Conservation (phyloP, 441 rosid species). For the Theobroma grandiflorum region DNA sequence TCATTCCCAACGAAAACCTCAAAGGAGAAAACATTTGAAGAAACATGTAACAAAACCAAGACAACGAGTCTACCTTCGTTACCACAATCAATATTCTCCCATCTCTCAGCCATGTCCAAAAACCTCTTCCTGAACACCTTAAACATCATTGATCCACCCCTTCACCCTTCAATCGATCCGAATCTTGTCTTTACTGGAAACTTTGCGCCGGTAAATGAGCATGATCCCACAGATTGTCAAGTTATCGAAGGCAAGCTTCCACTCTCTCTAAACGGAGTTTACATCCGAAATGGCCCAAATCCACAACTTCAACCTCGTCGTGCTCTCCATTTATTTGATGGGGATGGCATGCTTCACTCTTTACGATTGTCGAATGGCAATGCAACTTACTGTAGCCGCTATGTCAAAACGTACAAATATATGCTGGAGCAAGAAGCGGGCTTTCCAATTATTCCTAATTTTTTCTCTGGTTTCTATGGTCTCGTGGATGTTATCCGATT, state of each 20-base stretch:
- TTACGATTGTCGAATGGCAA: slow-evolving; percentile 23
- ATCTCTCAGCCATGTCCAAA: not conserved
- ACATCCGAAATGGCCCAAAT: slow-evolving; percentile 42
- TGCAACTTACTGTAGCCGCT: slow-evolving; percentile 69
- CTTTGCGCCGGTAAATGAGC: slow-evolving; percentile 80
- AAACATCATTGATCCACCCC: slow-evolving; percentile 50
- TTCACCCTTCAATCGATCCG: slow-evolving; percentile 69
- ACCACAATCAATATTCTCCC: not conserved
- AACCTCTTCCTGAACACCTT: not conserved
- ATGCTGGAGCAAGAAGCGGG: slow-evolving; percentile 39
- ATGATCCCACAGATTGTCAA: slow-evolving; percentile 73
- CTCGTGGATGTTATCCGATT: slow-evolving; percentile 14
- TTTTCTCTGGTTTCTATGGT: slow-evolving; percentile 52
- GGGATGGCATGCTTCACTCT: slow-evolving; percentile 46
- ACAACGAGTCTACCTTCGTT: not conserved
- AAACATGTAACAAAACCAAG: not conserved
- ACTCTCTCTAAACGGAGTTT: slow-evolving; percentile 15
- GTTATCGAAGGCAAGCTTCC: slow-evolving; percentile 67
- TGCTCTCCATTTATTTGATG: slow-evolving; percentile 40
- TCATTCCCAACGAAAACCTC: not conserved
- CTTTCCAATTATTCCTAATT: slow-evolving; percentile 62
- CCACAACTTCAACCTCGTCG: slow-evolving; percentile 30
- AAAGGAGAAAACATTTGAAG: not conserved
- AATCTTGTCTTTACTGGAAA: slow-evolving; percentile 61
- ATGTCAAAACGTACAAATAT: slow-evolving; percentile 52